Evolutionary conservation across 345 rosid genomes (phyloP), one percentile per base, ranked within the genome.

Genomic region (Lumnitzera littorea): DNA sequence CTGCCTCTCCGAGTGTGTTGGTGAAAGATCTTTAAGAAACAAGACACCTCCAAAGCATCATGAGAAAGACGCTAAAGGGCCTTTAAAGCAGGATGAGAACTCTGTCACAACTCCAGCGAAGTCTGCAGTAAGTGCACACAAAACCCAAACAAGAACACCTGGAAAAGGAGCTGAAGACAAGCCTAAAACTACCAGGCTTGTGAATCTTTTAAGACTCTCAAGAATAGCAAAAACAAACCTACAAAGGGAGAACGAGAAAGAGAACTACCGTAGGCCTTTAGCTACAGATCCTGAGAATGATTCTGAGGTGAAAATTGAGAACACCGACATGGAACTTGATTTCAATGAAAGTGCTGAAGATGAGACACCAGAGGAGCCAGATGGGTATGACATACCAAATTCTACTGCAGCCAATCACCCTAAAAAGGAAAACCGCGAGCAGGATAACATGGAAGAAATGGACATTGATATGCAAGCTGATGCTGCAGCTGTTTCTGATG

Each of bases 251-350:
- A 94, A 90, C 62, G 97, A 94, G 71, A 94, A 94, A 78, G 99
- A 94, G 80, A 94, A 94, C 70, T 94, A 94, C 56, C 68, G 99
- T 49, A 83, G 97, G 74, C 96, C 88, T 43, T 69, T 80, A 74
- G 86, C 96, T 58, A 81, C 72, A 64, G 74, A 76, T 61, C 73
- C 82, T 48, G 91, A 90, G 80, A 86, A 85, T 63, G 82, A 87
- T 71, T 74, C 97, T 60, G 97, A 94, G 61, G 91, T 94, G 56
- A 88, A 90, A 74, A 88, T 90, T 48, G 96, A 94, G 74, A 88
- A 90, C 78, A 86, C 83, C 3, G 97, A 94, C 67, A 90, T 94
- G 99, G 99, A 94, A 69, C 99, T 94, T 71, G 91, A 94, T 80
- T 94, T 94, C 75, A 76, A 86, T 66, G 99, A 94, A 80, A 81